Percentiles rank a stretch among this genome's conserved stretches.
Conservation (phyloP, 2,329 filamentous ascomycete genomes). For the Neoscytalidium dimidiatum region DNA sequence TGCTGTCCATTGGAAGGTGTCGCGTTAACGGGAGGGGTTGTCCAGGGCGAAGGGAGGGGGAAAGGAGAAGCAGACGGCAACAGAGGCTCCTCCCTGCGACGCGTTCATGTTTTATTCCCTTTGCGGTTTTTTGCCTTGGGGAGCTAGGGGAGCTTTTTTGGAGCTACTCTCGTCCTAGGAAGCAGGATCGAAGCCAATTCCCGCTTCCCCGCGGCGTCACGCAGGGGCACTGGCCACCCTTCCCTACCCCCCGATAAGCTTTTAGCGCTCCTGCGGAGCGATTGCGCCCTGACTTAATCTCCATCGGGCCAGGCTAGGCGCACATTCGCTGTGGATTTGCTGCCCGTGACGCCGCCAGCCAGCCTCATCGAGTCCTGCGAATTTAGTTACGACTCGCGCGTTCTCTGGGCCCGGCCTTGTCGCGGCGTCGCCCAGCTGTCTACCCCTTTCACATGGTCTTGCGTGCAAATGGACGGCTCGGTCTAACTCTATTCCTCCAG, state of each 20-base stretch:
- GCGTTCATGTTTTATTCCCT: neutral
- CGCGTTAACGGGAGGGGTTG: too few relatives aligned
- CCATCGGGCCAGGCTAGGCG: neutral
- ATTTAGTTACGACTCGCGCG: neutral
- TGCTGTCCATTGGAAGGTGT: neutral
- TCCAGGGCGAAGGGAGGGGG: neutral
- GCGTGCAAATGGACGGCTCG: too few relatives aligned
- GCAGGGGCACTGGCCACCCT: neutral
- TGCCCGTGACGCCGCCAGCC: neutral
- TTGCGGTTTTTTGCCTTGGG: neutral
- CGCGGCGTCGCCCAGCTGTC: too few relatives aligned
- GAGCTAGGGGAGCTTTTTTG: neutral
- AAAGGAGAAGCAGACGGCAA: neutral
- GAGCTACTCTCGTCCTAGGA: neutral
- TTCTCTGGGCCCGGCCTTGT: neutral
- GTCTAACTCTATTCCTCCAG: too few relatives aligned
- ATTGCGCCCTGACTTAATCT: slow-evolving; percentile 7
- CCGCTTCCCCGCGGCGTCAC: slow-evolving; percentile 2
- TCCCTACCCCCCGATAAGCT: neutral
- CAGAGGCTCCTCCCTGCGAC: neutral
- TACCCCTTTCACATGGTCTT: too few relatives aligned
- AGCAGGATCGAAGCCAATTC: neutral
- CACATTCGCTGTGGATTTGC: neutral
- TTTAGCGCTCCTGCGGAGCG: neutral
- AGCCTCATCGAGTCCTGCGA: neutral